phyloP scores from a whole-genome alignment of 345 rosid genomes.

The Gossypioides kirkii region DNA sequence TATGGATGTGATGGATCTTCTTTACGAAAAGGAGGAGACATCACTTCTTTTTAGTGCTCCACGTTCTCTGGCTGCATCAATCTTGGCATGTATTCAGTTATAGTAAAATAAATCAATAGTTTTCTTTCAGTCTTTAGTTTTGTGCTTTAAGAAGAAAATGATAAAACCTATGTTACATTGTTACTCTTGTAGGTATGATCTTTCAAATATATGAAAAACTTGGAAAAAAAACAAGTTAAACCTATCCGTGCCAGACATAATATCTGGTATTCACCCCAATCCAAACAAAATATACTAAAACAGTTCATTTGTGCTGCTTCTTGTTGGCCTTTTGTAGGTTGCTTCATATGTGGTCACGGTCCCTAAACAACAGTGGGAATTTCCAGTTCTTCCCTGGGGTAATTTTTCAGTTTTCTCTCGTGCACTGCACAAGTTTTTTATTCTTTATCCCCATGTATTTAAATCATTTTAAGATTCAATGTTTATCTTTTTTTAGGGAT shows the following conservation, averaged over 20 bases:
- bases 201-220: neutral
- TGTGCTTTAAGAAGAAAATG: neutral
- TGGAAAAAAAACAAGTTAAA: neutral
- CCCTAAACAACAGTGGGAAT: constrained; percentile 65
- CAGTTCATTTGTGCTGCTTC: neutral
- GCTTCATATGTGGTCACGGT: constrained; percentile 64
- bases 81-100: constrained; percentile 43
- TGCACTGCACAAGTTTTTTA: neutral
- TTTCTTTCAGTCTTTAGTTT: neutral
- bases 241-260: neutral
- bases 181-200: neutral
- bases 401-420: constrained; percentile 20
- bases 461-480: neutral
- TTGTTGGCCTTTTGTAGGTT: constrained; percentile 42
- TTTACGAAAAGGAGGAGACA: constrained; percentile 66
- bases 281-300: neutral
- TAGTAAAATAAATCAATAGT: neutral
- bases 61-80: constrained; percentile 61
- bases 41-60: constrained; percentile 45
- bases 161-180: neutral
- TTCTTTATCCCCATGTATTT: too few relatives aligned
- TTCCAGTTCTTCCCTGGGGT: constrained; percentile 85
- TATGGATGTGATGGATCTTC: constrained; percentile 88
- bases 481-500: neutral
- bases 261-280: neutral